Base-by-base conservation (phyloP, 2,329 filamentous ascomycete species). In the Ascochyta fabae region DNA sequence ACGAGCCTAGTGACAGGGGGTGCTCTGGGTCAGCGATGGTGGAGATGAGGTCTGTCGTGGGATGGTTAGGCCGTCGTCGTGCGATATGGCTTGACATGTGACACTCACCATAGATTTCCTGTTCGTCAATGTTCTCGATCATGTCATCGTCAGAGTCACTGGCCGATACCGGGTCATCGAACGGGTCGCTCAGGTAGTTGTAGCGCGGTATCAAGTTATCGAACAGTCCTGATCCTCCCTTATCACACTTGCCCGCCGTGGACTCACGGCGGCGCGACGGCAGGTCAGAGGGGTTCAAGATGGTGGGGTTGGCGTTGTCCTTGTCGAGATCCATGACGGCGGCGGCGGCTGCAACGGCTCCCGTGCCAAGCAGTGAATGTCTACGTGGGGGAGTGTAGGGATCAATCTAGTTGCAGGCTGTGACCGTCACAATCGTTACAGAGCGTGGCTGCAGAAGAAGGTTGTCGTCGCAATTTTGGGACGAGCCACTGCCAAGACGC, bases 11-110 rank as follows among this genome's bases (percentile, higher is more conserved):
- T 3, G 94, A 96, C 48, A 97, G 86, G 34, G 95, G 95, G 73
- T 99, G 95, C 78, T 99, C 95, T 2, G 95, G 95, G 75, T 99
- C 95, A 23, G 91, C 94, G 70, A 99, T 97, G 66, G 90, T 90
- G 61, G 92, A 91, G 68, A 99, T 95, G 58, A 99, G 84, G 79
- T 99, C 94, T 95, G 61, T 49, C 59, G 61, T 54, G 56, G 52
- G 38, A 48, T 40, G 43, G 61, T 74, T 56, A 73, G 69, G 58
- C 48, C 53, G 19, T 23, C 8, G 5, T 16, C 31, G 19, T 40
- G 16, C 26, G 7, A 4, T 19, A 19, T 5, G 31, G 8, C 24
- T 12, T 45, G 42, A 19, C 52, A 60, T 44, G 55, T 47, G 46
- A 43, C 40, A 58, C 69, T 47, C 58, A 95, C 92, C 92, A 73